phyloP scores from a whole-genome alignment of 331 rosid genomes.

The Prunus yedoensis region DNA sequence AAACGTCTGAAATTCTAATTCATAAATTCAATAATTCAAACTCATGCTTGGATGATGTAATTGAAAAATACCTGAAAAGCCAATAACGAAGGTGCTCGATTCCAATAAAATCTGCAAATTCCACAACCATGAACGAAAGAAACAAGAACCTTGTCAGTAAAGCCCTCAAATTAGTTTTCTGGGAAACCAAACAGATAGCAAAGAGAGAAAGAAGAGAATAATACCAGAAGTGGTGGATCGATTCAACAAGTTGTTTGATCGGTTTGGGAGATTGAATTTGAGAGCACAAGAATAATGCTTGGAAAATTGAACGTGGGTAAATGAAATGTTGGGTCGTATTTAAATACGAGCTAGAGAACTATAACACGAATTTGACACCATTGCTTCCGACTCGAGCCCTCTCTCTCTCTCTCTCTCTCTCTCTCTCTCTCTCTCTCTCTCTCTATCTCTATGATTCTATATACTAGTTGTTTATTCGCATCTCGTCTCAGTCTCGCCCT shows the following conservation, averaged over 20 bases:
- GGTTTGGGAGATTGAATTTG: not conserved
- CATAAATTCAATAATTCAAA: too few species aligned
- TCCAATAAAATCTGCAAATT: constrained; percentile 27
- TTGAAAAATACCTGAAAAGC: constrained; percentile 47
- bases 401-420: not conserved
- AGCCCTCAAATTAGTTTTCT: not conserved
- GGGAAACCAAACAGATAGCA: constrained; percentile 2
- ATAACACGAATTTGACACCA: constrained; percentile 44
- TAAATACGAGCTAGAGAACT: constrained; percentile 38
- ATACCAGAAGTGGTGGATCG: constrained; percentile 50
- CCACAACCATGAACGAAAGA: constrained; percentile 44
- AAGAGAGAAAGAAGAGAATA: not conserved
- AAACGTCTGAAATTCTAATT: not conserved
- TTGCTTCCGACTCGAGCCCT: constrained; percentile 27
- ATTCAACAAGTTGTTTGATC: not conserved
- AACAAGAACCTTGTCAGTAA: constrained; percentile 40
- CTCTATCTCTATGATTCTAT: too few species aligned
- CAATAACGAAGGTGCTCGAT: constrained; percentile 17
- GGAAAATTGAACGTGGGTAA: constrained; percentile 17
- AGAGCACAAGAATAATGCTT: constrained; percentile 10
- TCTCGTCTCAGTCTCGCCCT: not conserved
- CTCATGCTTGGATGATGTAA: not conserved
- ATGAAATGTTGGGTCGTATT: constrained; percentile 36
- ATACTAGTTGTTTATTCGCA: not conserved
- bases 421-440: not conserved